Conservation (phyloP, 768 basidiomycete genomes). For the Pleurotus platypus region DNA sequence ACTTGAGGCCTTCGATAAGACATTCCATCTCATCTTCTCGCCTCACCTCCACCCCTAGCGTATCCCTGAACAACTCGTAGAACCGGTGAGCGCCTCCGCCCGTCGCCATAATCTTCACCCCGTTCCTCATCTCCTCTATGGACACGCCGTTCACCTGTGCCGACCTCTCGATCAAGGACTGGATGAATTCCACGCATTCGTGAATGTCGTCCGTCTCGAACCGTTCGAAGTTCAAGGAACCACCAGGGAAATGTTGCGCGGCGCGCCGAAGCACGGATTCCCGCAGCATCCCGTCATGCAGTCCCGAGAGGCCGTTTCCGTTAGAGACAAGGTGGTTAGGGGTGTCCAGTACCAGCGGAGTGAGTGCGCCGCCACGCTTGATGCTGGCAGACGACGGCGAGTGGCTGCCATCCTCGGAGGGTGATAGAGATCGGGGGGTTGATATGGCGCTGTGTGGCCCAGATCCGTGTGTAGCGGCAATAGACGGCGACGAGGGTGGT, state of each 20-base stretch:
- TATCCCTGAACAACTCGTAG: slow-evolving; percentile 73
- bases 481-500: slow-evolving; percentile 74
- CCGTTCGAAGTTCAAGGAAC: slow-evolving; percentile 94
- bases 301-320: slow-evolving; percentile 29
- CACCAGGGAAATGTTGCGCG: slow-evolving; percentile 87
- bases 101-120: slow-evolving; percentile 97
- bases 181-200: slow-evolving; percentile 82
- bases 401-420: slow-evolving; percentile 23
- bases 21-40: slow-evolving; percentile 99
- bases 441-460: slow-evolving; percentile 43
- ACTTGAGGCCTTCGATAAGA: slow-evolving; percentile 92
- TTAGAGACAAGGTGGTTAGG: slow-evolving; percentile 12
- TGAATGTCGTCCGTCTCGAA: slow-evolving; percentile 92
- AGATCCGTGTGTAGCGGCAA: slow-evolving; percentile 57
- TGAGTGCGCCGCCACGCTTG: slow-evolving; percentile 71
- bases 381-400: slow-evolving; percentile 29
- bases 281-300: slow-evolving; percentile 45
- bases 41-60: slow-evolving; percentile 79
- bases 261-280: slow-evolving; percentile 68
- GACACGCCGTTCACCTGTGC: slow-evolving; percentile 84
- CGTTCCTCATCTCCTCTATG: slow-evolving; percentile 84
- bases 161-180: slow-evolving; percentile 80
- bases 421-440: slow-evolving; percentile 39
- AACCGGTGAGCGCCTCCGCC: slow-evolving; percentile 97
- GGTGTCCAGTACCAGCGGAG: slow-evolving; percentile 71